Evolutionary conservation across 1,284 basidiomycete species (phyloP), one percentile per base, ranked within the genome.

Genomic region (Dichomitus squalens): DNA sequence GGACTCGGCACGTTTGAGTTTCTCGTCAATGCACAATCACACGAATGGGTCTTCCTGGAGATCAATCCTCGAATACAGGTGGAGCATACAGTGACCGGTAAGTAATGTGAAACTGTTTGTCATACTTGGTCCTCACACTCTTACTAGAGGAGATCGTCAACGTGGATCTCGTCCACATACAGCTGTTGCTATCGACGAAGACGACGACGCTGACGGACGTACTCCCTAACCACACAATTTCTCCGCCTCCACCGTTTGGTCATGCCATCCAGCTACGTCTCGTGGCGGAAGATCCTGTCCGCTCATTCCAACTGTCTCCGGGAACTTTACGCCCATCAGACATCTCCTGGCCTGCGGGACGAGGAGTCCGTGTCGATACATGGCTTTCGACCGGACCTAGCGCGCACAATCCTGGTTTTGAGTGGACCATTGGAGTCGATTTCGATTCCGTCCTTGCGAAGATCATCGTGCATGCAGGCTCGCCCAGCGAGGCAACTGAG

Each of bases 361-460:
- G 65, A 25, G 75, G 76, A 7, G 64, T 76, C 1, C 74, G 76
- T 31, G 60, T 76, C 20, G 76, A 78, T 39, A 76, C 75, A 1
- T 78, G 76, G 76, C 68, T 78, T 8, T 66, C 64, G 11, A 34
- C 50, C 2, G 35, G 49, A 11, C 49, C 57, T 20, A 14, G 21
- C 12, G 36, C 23, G 2, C 4, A n/a, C 7, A 12, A 18, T 36
- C 61, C 21, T 7, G 14, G 3, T 9, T 23, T 38, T 1, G 34
- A 43, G 7, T 78, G 73, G 72, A 67, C 53, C 1, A 60, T 77
- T 9, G 72, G 74, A 7, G 70, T 73, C 2, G 74, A 76, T 21
- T 77, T 76, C 39, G 76, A 78, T 58, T 76, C 76, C 0, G 67
- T 78, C 4, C 65, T 78, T 1, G 75, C 75, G 9, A 77, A 78